phyloP scores from a whole-genome alignment of 2,329 filamentous ascomycete species.

The Verticillium alfalfae region DNA sequence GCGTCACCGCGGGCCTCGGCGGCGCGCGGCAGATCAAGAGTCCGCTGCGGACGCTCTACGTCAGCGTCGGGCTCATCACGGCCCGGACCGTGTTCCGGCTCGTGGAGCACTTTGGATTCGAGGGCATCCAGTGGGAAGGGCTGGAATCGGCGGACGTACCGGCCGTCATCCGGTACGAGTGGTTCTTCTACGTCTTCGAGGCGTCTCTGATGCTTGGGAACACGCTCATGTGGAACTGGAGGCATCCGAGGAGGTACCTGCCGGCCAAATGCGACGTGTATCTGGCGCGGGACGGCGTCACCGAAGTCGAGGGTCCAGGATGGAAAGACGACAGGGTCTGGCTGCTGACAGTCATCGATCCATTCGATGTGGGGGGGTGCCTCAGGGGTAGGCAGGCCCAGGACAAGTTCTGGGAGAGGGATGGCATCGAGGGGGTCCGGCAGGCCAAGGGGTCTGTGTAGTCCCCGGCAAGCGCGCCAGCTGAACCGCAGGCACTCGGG shows the following conservation, averaged over 20 bases:
- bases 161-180: constrained; percentile 49
- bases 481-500: too few relatives aligned
- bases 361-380: constrained; percentile 31
- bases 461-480: not conserved
- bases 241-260: constrained; percentile 45
- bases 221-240: constrained; percentile 40
- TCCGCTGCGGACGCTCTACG: constrained; percentile 44
- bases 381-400: constrained; percentile 18
- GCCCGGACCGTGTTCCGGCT: constrained; percentile 51
- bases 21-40: constrained; percentile 22
- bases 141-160: constrained; percentile 30
- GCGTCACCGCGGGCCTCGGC: constrained; percentile 25
- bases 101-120: constrained; percentile 52
- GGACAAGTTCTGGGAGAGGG: constrained; percentile 26
- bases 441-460: not conserved
- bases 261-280: constrained; percentile 44
- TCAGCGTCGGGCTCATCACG: constrained; percentile 41
- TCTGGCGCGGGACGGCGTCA: constrained; percentile 41
- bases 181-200: constrained; percentile 56
- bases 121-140: constrained; percentile 29
- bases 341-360: constrained; percentile 33
- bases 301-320: constrained; percentile 42
- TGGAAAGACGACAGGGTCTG: constrained; percentile 42
- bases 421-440: not conserved
- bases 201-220: constrained; percentile 47